phyloP scores from a whole-genome alignment of 202 grass and related monocot genomes.

The Bolboschoenoplectus hybrid region DNA sequence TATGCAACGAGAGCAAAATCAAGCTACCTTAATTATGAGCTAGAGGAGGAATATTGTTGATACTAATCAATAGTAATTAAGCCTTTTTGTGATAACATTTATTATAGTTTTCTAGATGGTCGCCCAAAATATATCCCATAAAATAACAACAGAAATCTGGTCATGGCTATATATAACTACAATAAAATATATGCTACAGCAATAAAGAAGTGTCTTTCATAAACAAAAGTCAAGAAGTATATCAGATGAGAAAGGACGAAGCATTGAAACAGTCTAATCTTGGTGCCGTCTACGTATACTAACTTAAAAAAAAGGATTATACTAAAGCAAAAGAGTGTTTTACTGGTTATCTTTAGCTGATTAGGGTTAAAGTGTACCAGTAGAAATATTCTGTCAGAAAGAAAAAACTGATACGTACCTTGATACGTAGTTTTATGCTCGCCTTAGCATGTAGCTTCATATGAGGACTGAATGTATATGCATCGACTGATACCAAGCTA shows the following conservation, averaged over 20 bases:
- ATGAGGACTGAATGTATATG: slow-evolving; percentile 64
- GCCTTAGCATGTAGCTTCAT: slow-evolving; percentile 66
- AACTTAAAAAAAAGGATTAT: background rate
- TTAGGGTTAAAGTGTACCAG: background rate
- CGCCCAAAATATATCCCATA: background rate
- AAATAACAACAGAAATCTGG: background rate
- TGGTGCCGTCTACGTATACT: background rate
- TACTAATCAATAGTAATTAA: too few relatives aligned
- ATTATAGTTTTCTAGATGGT: background rate
- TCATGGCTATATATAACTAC: background rate
- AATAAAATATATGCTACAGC: background rate
- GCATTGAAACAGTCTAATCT: background rate
- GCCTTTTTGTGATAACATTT: background rate
- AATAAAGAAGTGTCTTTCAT: background rate
- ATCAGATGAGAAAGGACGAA: background rate
- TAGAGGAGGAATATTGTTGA: background rate
- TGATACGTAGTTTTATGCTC: slow-evolving; percentile 71
- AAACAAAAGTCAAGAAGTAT: background rate
- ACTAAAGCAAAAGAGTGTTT: background rate
- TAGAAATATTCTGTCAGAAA: background rate
- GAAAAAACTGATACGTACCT: slow-evolving; percentile 40
- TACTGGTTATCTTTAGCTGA: background rate
- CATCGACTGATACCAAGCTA: slow-evolving; percentile 67
- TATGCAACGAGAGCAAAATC: background rate
- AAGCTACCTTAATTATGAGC: background rate